These are phyloP conservation scores for Blastocystis sp. DNA, from an alignment of 352 stramenopile genomes.

Conservation along the genomic window DNA sequence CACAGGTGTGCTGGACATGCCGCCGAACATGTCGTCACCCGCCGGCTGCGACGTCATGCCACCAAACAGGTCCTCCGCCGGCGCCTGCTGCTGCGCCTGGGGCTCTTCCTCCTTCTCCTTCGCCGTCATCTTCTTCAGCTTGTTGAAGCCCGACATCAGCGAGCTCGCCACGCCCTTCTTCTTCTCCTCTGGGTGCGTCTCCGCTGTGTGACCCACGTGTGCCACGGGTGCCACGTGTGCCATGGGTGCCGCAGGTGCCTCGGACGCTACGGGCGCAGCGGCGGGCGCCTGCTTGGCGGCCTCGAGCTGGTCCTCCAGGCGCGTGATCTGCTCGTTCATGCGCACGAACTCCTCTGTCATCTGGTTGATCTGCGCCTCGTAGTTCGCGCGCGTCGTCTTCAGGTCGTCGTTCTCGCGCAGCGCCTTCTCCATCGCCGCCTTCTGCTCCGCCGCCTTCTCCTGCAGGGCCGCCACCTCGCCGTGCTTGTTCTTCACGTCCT, in stretches of 20 bases:
- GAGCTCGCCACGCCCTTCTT: slow-evolving; percentile 41
- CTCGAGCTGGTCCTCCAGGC: slow-evolving; percentile 15
- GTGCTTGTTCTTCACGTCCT: slow-evolving; percentile 38
- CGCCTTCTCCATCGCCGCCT: not conserved
- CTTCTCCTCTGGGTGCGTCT: slow-evolving; percentile 40
- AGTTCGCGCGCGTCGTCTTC: slow-evolving; percentile 46
- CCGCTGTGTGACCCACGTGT: not conserved
- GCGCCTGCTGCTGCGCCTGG: not conserved
- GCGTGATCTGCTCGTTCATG: slow-evolving; percentile 48
- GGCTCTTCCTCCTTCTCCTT: slow-evolving; percentile 18
- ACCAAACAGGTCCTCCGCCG: slow-evolving; percentile 18
- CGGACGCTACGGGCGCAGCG: not conserved
- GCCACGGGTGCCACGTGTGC: not conserved
- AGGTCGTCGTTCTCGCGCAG: slow-evolving; percentile 48
- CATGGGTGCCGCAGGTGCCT: not conserved
- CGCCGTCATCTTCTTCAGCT: slow-evolving; percentile 40
- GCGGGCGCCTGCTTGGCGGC: not conserved
- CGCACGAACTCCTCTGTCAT: slow-evolving; percentile 62
- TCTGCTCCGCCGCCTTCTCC: not conserved
- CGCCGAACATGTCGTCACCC: slow-evolving; percentile 29
- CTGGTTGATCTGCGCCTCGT: slow-evolving; percentile 51
- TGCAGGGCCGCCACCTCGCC: not conserved
- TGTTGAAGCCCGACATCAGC: slow-evolving; percentile 59
- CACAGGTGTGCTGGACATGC: slow-evolving; percentile 1
- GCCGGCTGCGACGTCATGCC: not conserved